Percentiles rank a stretch among this genome's conserved stretches.
Evolutionary conservation across 768 basidiomycete species (phyloP).

Genomic region (Suillus bovinus): DNA sequence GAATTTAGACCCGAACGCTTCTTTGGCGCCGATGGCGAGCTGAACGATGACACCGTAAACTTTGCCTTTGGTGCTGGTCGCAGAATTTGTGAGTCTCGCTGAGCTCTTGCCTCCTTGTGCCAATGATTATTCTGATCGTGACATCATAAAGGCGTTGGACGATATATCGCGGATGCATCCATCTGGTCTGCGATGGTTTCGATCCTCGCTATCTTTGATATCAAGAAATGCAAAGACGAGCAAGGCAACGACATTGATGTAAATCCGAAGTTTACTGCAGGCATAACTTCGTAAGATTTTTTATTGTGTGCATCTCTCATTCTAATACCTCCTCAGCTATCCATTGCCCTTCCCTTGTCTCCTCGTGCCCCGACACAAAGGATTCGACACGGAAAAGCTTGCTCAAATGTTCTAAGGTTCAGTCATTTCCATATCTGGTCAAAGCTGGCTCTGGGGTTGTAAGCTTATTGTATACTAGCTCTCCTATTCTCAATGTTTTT

Average conservation of each 20-base stretch:
- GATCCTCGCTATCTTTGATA: slow-evolving; percentile 36
- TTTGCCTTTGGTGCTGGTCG: slow-evolving; percentile 40
- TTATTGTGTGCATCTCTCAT: not conserved
- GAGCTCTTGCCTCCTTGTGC: not conserved
- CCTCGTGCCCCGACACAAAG: slow-evolving; percentile 25
- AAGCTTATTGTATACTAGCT: not conserved
- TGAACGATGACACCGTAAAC: slow-evolving; percentile 30
- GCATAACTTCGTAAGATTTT: slow-evolving; percentile 28
- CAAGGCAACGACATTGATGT: slow-evolving; percentile 25
- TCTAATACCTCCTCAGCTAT: slow-evolving; percentile 17
- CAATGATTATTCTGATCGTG: not conserved
- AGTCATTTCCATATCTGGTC: not conserved
- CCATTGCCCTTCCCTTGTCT: slow-evolving; percentile 27
- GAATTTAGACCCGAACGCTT: slow-evolving; percentile 39
- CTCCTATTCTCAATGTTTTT: not conserved
- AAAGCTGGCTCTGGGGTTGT: not conserved
- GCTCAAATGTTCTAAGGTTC: slow-evolving; percentile 20
- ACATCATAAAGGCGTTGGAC: slow-evolving; percentile 37
- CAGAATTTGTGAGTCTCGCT: slow-evolving; percentile 22
- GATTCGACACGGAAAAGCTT: slow-evolving; percentile 19
- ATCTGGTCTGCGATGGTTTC: slow-evolving; percentile 37
- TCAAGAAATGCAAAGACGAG: slow-evolving; percentile 30
- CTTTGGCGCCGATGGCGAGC: slow-evolving; percentile 21
- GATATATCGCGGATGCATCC: slow-evolving; percentile 42
- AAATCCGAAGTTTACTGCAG: slow-evolving; percentile 24